Evolutionary conservation across 305 asterid species (phyloP).

Genomic region (Fraxinus angustifolia): DNA sequence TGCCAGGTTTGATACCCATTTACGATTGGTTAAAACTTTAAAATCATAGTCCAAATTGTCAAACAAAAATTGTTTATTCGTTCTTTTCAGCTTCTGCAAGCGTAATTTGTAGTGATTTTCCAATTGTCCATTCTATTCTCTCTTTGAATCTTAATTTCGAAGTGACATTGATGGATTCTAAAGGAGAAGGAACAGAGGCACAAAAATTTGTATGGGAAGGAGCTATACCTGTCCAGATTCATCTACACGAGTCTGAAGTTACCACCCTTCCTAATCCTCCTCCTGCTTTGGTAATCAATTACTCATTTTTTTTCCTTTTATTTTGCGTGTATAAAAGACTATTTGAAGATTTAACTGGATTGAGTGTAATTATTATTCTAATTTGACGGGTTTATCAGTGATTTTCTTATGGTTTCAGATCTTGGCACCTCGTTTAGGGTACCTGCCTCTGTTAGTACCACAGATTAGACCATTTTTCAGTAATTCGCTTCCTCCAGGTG

Average conservation of each 20-base stretch:
- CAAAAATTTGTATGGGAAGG: constrained; percentile 78
- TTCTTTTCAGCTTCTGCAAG: background rate
- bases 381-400: background rate
- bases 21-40: too few relatives aligned
- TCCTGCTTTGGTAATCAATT: constrained; percentile 62
- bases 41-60: background rate
- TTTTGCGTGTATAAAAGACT: constrained; percentile 2
- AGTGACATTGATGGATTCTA: constrained; percentile 33
- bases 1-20: too few relatives aligned
- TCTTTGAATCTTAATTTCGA: background rate
- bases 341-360: background rate
- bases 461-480: constrained; percentile 86
- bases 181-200: constrained; percentile 62
- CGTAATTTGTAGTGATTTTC: background rate
- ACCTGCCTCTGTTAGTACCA: constrained; percentile 77
- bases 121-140: background rate
- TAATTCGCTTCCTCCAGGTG: constrained; percentile 87
- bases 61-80: background rate
- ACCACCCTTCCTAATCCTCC: constrained; percentile 83
- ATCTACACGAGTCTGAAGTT: constrained; percentile 93
- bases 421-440: constrained; percentile 89
- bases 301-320: background rate
- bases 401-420: constrained; percentile 44
- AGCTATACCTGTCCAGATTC: constrained; percentile 88
- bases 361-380: constrained; percentile 3